Evolutionary conservation across 768 basidiomycete genomes (phyloP).

Genomic region (Mycena rosella): DNA sequence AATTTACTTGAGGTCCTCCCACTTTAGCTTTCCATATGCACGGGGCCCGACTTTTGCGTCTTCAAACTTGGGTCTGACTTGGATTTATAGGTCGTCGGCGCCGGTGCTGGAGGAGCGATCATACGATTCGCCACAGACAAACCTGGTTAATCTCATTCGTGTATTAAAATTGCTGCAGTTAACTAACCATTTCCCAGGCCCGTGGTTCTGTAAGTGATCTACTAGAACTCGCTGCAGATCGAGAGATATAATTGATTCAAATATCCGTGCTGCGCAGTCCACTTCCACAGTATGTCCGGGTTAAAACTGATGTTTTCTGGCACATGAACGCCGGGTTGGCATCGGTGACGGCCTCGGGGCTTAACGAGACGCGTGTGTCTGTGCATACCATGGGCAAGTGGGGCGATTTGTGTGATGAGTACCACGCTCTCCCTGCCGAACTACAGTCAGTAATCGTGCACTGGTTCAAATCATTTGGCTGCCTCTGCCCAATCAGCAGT

Average conservation of each 20-base stretch:
- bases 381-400: slow-evolving; percentile 33
- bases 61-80: neutral
- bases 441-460: slow-evolving; percentile 9
- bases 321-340: slow-evolving; percentile 40
- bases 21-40: slow-evolving; percentile 45
- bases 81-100: slow-evolving; percentile 32
- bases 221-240: neutral
- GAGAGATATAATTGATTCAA: neutral
- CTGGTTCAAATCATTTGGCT: too few relatives aligned
- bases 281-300: slow-evolving; percentile 42
- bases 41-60: too few relatives aligned
- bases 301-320: too few relatives aligned
- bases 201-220: slow-evolving; percentile 40
- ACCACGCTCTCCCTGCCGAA: slow-evolving; percentile 26
- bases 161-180: neutral
- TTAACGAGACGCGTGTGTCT: slow-evolving; percentile 18
- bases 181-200: slow-evolving; percentile 26
- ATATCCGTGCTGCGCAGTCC: slow-evolving; percentile 25
- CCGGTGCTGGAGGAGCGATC: slow-evolving; percentile 42
- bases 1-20: too few relatives aligned
- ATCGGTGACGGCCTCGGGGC: slow-evolving; percentile 34
- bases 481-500: too few relatives aligned
- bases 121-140: slow-evolving; percentile 70
- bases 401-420: slow-evolving; percentile 37
- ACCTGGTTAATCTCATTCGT: slow-evolving; percentile 49